These are phyloP conservation scores for Lactarius akahatsu DNA, from an alignment of 768 basidiomycete genomes.

Conservation along the genomic window DNA sequence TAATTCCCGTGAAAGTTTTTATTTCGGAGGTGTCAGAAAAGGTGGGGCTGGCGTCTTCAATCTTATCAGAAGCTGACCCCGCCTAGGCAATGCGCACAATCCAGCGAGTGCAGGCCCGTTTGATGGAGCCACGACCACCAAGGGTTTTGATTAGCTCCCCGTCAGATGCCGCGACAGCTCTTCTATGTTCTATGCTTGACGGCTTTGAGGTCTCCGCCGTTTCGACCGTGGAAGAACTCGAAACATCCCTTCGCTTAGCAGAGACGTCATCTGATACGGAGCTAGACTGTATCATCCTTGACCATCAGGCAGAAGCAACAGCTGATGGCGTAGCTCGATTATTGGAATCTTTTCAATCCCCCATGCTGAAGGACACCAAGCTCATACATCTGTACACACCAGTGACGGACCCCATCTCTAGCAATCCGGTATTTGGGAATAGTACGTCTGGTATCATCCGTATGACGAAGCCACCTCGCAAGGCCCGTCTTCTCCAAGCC, in stretches of 20 bases:
- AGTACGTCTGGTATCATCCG: constrained; percentile 56
- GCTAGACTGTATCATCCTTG: constrained; percentile 65
- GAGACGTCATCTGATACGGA: constrained; percentile 35
- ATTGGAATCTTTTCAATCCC: constrained; percentile 42
- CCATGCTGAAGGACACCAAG: constrained; percentile 52
- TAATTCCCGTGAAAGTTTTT: constrained; percentile 61
- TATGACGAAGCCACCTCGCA: constrained; percentile 71
- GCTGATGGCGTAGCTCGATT: constrained; percentile 57
- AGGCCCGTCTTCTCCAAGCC: constrained; percentile 56
- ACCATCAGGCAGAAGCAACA: constrained; percentile 60
- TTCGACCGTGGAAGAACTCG: constrained; percentile 47
- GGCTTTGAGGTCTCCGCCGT: constrained; percentile 51
- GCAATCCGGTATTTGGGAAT: constrained; percentile 51
- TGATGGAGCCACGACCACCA: constrained; percentile 49
- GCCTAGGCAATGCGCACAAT: constrained; percentile 49
- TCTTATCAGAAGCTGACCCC: constrained; percentile 5
- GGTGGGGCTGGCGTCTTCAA: constrained; percentile 36
- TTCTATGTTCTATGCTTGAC: constrained; percentile 55
- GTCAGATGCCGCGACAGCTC: constrained; percentile 55
- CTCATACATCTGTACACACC: constrained; percentile 73
- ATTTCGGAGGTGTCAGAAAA: constrained; percentile 56
- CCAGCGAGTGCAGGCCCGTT: constrained; percentile 44
- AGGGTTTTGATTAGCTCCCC: constrained; percentile 57
- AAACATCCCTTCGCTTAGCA: constrained; percentile 41
- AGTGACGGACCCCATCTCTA: constrained; percentile 53